Evolutionary conservation across 2,329 filamentous ascomycete genomes (phyloP), one percentile per base, ranked within the genome.

Genomic region (Fusarium sp.): DNA sequence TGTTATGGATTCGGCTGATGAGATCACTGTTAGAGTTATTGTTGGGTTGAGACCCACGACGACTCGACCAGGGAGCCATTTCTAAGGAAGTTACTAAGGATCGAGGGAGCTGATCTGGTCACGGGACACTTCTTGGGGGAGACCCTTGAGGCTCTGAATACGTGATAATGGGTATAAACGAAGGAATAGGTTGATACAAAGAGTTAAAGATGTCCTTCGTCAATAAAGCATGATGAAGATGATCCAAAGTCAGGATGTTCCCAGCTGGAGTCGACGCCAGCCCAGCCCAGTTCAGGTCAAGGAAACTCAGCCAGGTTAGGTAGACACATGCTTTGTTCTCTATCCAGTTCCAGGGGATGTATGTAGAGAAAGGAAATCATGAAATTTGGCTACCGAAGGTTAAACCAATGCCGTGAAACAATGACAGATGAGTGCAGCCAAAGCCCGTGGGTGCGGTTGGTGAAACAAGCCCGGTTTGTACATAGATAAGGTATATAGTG

Each of bases 1-100:
- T 76, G 57, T 73, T 75, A 69, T 81, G 80, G 57, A 81, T 73
- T 58, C 76, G 78, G 50, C 75, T 76, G 68, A 81, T 75, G 63
- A 80, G 76, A 55, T 81, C 77, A 70, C 70, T 43, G 34, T 62
- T 51, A 50, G 71, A 71, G 44, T 65, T 60, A 58, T 67, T 73
- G 72, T 68, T 75, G 67, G 73, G 70, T 62, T 73, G 75, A 52
- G 75, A 73, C 62, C 74, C 75, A 63, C 70, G 73, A 65, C 73
- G 76, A 66, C 59, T 73, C 58, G 70, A 66, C 70, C 73, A 75
- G 70, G 76, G 76, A 73, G 78, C 74, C 79, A 80, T 80, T 67
- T 68, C 67, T 60, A 71, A 54, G 53, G 52, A 57, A 66, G 60
- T 28, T 62, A 58, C 67, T 58, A 62, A 67, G 50, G 62, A 62